Conservation (phyloP, 2,329 filamentous ascomycete genomes). For the Biscogniauxia marginata region DNA sequence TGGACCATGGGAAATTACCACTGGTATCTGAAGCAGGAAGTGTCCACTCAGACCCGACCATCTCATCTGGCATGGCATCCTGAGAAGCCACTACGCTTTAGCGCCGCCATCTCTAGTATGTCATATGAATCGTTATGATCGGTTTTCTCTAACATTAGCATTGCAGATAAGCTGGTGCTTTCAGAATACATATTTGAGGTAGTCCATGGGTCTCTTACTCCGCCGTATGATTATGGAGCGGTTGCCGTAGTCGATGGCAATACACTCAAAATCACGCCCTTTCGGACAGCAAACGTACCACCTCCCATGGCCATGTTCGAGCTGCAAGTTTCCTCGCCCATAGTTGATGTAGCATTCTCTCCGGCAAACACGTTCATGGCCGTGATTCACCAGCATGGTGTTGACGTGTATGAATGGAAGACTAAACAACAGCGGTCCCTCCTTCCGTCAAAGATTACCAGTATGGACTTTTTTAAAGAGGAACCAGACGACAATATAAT, state of each 20-base stretch:
- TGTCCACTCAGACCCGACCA: constrained; percentile 45
- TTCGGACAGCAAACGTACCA: constrained; percentile 80
- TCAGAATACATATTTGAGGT: constrained; percentile 69
- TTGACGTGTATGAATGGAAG: constrained; percentile 71
- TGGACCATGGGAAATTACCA: constrained; percentile 99
- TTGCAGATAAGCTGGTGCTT: constrained; percentile 49
- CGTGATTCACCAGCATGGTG: constrained; percentile 64
- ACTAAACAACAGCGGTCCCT: constrained; percentile 54
- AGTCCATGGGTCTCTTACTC: constrained; percentile 64
- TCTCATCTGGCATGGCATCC: constrained; percentile 71
- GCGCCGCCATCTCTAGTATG: constrained; percentile 52
- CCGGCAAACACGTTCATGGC: constrained; percentile 64
- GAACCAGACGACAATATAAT: constrained; percentile 22
- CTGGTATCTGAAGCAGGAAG: constrained; percentile 95
- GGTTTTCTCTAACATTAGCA: constrained; percentile 12
- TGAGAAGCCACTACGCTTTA: constrained; percentile 73
- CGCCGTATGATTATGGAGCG: constrained; percentile 74
- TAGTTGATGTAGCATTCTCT: constrained; percentile 74
- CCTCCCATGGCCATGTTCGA: constrained; percentile 90
- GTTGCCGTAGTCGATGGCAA: constrained; percentile 83
- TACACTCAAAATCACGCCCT: constrained; percentile 77
- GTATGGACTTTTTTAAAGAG: constrained; percentile 38
- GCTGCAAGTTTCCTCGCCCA: constrained; percentile 58
- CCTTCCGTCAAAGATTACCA: constrained; percentile 41
- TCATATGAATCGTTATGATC: constrained; percentile 2